These are phyloP conservation scores for Cairneyella variabilis DNA, from an alignment of 495 filamentous ascomycete genomes.

Conservation along the genomic window DNA sequence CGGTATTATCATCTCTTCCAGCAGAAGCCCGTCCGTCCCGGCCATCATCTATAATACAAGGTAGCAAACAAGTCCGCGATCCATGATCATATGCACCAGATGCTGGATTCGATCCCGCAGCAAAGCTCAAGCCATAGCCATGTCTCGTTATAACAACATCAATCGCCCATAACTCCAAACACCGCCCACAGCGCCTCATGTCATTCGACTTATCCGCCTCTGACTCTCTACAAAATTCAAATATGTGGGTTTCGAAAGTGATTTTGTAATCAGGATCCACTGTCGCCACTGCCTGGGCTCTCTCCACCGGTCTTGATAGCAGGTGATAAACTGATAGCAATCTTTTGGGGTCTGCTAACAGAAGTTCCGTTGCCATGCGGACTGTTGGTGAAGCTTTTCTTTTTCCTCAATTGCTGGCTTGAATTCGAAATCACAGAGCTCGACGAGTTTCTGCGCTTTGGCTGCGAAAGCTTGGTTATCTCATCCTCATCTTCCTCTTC, in stretches of 20 bases:
- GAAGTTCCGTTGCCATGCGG: slow-evolving; percentile 12
- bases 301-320: slow-evolving; percentile 27
- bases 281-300: slow-evolving; percentile 15
- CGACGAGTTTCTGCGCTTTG: slow-evolving; percentile 26
- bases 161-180: slow-evolving; percentile 19
- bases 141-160: slow-evolving; percentile 15
- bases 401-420: slow-evolving; percentile 15
- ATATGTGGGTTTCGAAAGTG: slow-evolving; percentile 7
- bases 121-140: slow-evolving; percentile 13
- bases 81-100: slow-evolving; percentile 14
- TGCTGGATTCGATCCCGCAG: not conserved
- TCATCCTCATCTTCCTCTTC: slow-evolving; percentile 88
- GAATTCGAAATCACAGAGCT: slow-evolving; percentile 18
- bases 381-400: slow-evolving; percentile 23
- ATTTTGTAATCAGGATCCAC: no score
- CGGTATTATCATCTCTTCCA: slow-evolving; percentile 18
- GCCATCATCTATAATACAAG: slow-evolving; percentile 25
- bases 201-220: slow-evolving; percentile 3
- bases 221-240: not conserved
- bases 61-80: slow-evolving; percentile 5
- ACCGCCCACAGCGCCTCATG: slow-evolving; percentile 4
- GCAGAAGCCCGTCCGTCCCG: slow-evolving; percentile 10
- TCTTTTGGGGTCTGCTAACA: slow-evolving; percentile 21
- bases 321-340: slow-evolving; percentile 27
- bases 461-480: slow-evolving; percentile 56